Conservation (phyloP, 331 rosid species). For the Malus hybrid region DNA sequence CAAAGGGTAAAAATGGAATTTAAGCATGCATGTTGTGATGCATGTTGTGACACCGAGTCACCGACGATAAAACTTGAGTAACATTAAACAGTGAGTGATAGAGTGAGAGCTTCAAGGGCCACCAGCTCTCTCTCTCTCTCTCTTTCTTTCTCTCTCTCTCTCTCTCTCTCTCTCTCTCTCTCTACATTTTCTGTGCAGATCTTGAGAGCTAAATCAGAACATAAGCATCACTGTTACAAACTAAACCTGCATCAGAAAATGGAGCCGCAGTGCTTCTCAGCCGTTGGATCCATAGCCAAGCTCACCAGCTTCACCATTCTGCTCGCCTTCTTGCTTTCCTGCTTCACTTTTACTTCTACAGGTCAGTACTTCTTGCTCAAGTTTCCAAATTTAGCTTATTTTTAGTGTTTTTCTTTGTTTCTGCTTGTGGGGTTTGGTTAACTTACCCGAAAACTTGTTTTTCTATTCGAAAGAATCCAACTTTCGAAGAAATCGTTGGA, state of each 20-base stretch:
- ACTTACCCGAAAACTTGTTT: neutral
- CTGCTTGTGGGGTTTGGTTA: constrained; percentile 9
- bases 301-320: constrained; percentile 31
- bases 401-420: neutral
- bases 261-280: constrained; percentile 29
- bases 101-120: neutral
- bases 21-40: neutral
- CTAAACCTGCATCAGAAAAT: constrained; percentile 29
- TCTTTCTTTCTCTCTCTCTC: neutral
- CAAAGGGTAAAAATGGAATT: constrained; percentile 18
- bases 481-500: neutral
- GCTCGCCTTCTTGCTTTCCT: constrained; percentile 36
- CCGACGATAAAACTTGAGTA: neutral
- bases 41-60: neutral
- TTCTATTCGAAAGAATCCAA: neutral
- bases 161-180: neutral
- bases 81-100: neutral
- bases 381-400: constrained; percentile 2
- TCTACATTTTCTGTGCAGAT: constrained; percentile 19
- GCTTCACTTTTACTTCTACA: constrained; percentile 53
- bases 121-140: neutral
- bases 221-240: neutral
- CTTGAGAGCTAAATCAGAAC: constrained; percentile 16
- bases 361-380: constrained; percentile 34
- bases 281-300: constrained; percentile 41